Evolutionary conservation across 306 rosid species (phyloP).

Genomic region (Canavalia ensiformis): DNA sequence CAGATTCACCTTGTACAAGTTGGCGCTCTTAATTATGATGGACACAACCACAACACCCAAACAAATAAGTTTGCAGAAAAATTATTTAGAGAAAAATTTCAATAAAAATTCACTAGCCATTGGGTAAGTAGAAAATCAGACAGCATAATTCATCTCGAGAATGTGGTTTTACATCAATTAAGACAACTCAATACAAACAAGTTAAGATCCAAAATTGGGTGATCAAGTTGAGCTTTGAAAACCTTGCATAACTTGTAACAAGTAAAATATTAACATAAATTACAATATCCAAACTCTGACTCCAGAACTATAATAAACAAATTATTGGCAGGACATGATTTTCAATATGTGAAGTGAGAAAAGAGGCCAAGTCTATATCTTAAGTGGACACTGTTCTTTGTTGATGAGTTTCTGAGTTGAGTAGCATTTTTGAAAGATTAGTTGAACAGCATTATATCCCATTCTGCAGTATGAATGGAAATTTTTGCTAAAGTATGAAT

Average conservation of each 20-base stretch:
- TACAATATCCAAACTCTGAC: not conserved
- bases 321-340: not conserved
- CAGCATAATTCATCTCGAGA: too few species aligned
- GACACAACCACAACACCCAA: too few species aligned
- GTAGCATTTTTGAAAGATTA: slow-evolving; percentile 59
- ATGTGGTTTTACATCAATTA: too few species aligned
- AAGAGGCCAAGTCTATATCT: slow-evolving; percentile 59
- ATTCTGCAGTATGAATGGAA: slow-evolving; percentile 66
- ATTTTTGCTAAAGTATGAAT: slow-evolving; percentile 58
- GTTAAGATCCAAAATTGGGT: not conserved
- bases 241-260: not conserved
- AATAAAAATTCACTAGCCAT: too few species aligned
- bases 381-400: slow-evolving; percentile 67
- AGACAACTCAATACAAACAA: not conserved
- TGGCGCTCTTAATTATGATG: too few species aligned
- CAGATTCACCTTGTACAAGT: too few species aligned
- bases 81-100: too few species aligned
- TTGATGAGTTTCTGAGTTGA: slow-evolving; percentile 60
- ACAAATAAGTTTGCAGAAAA: too few species aligned
- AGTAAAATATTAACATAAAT: not conserved
- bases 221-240: slow-evolving; percentile 12
- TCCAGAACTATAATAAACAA: not conserved
- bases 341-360: not conserved
- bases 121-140: too few species aligned
- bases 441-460: slow-evolving; percentile 58